A percentile compares a stretch with the other conserved stretches of the same genome.
phyloP scores from a whole-genome alignment of 345 rosid species.

The Bruguiera sexangula region DNA sequence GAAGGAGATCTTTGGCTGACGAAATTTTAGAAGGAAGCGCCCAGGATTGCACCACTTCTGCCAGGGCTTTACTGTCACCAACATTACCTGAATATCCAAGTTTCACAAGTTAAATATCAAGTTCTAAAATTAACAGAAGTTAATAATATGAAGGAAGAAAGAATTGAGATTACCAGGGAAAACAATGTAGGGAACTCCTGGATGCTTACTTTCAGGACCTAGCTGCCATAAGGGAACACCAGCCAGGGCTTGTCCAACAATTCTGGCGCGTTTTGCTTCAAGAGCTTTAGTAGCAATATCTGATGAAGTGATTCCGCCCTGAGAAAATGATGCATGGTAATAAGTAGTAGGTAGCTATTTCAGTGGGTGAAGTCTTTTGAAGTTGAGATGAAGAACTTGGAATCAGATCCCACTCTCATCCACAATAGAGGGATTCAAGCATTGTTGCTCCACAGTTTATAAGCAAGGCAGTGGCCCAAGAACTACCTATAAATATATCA shows the following conservation, averaged over 20 bases:
- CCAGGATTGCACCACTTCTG: slow-evolving; percentile 89
- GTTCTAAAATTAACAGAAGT: background rate
- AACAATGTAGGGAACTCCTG: slow-evolving; percentile 93
- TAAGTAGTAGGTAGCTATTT: background rate
- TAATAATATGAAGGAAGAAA: background rate
- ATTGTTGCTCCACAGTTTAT: background rate
- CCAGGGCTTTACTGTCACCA: slow-evolving; percentile 72
- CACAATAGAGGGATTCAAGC: background rate
- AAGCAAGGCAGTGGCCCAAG: background rate
- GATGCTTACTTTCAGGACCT: slow-evolving; percentile 96
- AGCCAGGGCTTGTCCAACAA: slow-evolving; percentile 90
- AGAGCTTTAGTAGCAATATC: slow-evolving; percentile 97
- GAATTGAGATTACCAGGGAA: slow-evolving; percentile 67
- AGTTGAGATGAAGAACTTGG: background rate
- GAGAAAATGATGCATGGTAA: slow-evolving; percentile 15
- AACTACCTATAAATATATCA: no score
- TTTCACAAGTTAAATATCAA: background rate
- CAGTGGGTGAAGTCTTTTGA: background rate
- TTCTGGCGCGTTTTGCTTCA: slow-evolving; percentile 78
- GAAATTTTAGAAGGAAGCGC: slow-evolving; percentile 55
- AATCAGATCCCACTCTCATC: background rate
- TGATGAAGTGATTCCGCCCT: slow-evolving; percentile 98
- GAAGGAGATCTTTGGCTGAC: slow-evolving; percentile 68
- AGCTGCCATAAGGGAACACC: slow-evolving; percentile 97
- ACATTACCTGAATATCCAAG: slow-evolving; percentile 66